Evolutionary conservation across 2,329 filamentous ascomycete genomes (phyloP), one percentile per base, ranked within the genome.

Genomic region (Didymosphaeria variabile): DNA sequence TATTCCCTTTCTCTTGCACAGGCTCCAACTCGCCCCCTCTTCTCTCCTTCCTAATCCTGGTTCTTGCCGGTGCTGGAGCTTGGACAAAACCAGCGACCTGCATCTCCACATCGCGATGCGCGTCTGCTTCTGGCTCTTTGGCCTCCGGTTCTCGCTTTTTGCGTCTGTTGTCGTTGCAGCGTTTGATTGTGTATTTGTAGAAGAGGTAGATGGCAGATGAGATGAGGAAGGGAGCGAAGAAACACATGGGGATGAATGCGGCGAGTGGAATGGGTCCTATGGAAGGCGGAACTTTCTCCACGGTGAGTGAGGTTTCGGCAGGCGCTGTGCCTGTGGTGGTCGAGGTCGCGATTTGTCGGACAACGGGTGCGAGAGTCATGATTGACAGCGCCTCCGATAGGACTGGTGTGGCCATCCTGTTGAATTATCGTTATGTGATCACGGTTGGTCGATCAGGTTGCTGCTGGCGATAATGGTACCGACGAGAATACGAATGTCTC

Each of bases 241-340:
- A 38, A 32, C 49, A 55, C 13, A 63, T 44, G 12, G 47, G 34
- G 36, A 63, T 63, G 36, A 63, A 61, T 0, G 58, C 58, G 2
- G 61, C 26, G 7, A 63, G 51, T 4, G 55, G 58, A 13, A 63
- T 63, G 1, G 45, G 52, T 34, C 61, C 58, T 17, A 63, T 23
- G 21, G 21, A 19, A 2, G 55, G 55, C 17, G 29, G 7, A 8
- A 26, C 26, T n/a, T 58, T 40, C n/a, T 54, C 31, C 5, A 34
- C 17, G 15, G 9, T 26, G 21, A 32, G 32, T 19, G 38, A n/a
- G 42, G 31, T 63, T 62, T 38, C 29, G 66, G 17, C 69, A 68
- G 61, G 50, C 60, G 52, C 52, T 55, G 31, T 66, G 69, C 63
- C 67, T 64, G 15, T 72, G 69, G 69, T 63, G 65, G 13, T 38